A percentile compares a stretch with the other conserved stretches of the same genome.
These are phyloP conservation scores for Karstenula rhodostoma DNA, from an alignment of 2,329 filamentous ascomycete species.

Conservation along the genomic window DNA sequence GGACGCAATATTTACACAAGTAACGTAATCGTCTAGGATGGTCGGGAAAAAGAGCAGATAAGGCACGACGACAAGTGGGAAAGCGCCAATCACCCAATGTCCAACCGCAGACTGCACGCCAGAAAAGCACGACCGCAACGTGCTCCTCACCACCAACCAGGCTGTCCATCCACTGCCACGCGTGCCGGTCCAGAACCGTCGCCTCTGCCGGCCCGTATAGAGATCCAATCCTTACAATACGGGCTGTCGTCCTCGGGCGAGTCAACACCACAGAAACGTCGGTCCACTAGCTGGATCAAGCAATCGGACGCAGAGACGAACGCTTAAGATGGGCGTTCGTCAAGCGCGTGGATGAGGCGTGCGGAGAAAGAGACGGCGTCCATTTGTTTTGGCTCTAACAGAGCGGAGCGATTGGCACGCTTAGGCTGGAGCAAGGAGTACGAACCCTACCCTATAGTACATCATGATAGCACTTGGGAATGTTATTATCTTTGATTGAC, in stretches of 20 bases:
- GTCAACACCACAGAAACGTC: neutral
- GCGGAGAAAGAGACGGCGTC: slow-evolving; percentile 8
- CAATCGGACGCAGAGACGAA: slow-evolving; percentile 6
- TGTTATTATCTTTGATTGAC: neutral
- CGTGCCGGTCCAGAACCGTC: neutral
- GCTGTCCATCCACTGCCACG: neutral
- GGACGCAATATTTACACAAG: neutral
- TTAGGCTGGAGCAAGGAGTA: slow-evolving; percentile 5
- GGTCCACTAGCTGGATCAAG: slow-evolving; percentile 8
- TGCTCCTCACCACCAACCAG: slow-evolving; percentile 6
- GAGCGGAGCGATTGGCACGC: slow-evolving; percentile 3
- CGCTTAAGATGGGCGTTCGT: neutral
- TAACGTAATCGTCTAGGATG: neutral
- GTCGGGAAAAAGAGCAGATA: slow-evolving; percentile 1
- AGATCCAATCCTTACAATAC: slow-evolving; percentile 7
- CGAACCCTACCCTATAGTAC: slow-evolving; percentile 5
- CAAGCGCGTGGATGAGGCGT: slow-evolving; percentile 8
- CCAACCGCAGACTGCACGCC: neutral
- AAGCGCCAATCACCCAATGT: neutral
- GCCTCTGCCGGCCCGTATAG: neutral
- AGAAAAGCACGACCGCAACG: neutral
- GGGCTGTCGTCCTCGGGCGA: slow-evolving; percentile 1
- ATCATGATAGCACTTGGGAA: slow-evolving; percentile 4
- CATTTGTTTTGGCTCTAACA: slow-evolving; percentile 8
- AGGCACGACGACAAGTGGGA: neutral